Base-by-base conservation (phyloP, 208 protist genomes). In the Acanthamoeba lenticulata region DNA sequence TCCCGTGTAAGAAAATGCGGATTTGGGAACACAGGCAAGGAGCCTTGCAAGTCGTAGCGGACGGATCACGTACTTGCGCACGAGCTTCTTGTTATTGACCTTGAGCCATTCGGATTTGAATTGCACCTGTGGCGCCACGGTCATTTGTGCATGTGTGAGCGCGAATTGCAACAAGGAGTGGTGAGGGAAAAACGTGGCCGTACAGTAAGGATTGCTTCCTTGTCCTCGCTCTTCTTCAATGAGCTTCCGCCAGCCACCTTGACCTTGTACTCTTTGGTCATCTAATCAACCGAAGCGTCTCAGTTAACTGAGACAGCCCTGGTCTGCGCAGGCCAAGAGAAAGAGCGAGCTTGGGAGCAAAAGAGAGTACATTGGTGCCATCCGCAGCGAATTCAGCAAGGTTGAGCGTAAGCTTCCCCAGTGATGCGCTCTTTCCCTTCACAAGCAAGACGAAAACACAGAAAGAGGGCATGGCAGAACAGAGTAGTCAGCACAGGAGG, bases 71-170 rank as follows among this genome's bases (percentile, higher is more conserved):
- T 81, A 81, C 74, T 85, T 85, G 42, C 74, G 74, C 17, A 85
- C 74, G 3, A 85, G 74, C 44, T 85, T 85, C 27, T 85, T 85
- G 74, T 85, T 40, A 19, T 85, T 85, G 27, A 85, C n/a, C 27
- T 85, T 85, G 36, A 85, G 74, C 74, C 74, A 85, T 55, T 85
- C 74, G 0, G 74, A 45, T 85, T 55, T 45, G 19, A 85, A 85
- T 85, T 85, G 36, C n/a, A 85, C 74, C 74, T 85, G 21, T 24
- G 9, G 47, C 47, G 47, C 47, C 9, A 19, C 47, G 15, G 47
- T 15, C 15, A 5, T 15, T 52, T 52, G 47, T 52, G 47, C 47
- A 52, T 52, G 15, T 52, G 5, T 19, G 5, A 19, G 47, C 15
- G 47, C n/a, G n/a, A n/a, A n/a, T n/a, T 52, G 47, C 47, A 52